phyloP scores from a whole-genome alignment of 2,329 filamentous ascomycete species.

The Pyricularia sp. region DNA sequence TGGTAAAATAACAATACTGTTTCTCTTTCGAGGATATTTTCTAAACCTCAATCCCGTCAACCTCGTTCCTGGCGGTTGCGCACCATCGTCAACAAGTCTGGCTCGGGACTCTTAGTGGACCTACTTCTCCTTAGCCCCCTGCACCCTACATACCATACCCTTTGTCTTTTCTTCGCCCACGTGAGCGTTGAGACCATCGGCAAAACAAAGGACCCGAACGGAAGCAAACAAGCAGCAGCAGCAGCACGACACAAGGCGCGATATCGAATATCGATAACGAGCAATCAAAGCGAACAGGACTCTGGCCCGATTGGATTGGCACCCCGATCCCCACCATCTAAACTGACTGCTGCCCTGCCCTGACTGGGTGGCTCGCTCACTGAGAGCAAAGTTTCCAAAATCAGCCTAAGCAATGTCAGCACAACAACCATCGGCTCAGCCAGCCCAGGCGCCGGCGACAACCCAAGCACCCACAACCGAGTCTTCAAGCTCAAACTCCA shows the following conservation, averaged over 20 bases:
- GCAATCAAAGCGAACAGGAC: neutral
- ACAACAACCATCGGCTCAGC: neutral
- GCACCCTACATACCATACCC: neutral
- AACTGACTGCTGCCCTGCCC: neutral
- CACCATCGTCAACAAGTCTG: neutral
- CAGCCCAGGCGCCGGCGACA: constrained; percentile 6
- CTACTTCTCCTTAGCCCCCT: neutral
- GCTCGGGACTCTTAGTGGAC: neutral
- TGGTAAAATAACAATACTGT: neutral
- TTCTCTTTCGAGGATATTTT: neutral
- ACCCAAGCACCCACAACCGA: constrained; percentile 10
- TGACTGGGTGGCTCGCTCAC: neutral
- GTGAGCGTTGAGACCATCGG: neutral
- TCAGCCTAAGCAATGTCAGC: constrained; percentile 1
- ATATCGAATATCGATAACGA: too few relatives aligned
- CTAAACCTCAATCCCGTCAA: neutral
- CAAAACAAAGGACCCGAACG: neutral
- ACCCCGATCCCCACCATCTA: neutral
- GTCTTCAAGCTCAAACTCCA: constrained; percentile 33
- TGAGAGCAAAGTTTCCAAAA: neutral
- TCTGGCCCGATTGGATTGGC: neutral
- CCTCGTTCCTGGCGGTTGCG: neutral
- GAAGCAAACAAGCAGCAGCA: neutral
- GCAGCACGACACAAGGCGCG: neutral
- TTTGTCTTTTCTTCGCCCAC: neutral